Base-by-base conservation (phyloP, 1,139 yeast genomes). In the Magnusiomyces ingens region DNA sequence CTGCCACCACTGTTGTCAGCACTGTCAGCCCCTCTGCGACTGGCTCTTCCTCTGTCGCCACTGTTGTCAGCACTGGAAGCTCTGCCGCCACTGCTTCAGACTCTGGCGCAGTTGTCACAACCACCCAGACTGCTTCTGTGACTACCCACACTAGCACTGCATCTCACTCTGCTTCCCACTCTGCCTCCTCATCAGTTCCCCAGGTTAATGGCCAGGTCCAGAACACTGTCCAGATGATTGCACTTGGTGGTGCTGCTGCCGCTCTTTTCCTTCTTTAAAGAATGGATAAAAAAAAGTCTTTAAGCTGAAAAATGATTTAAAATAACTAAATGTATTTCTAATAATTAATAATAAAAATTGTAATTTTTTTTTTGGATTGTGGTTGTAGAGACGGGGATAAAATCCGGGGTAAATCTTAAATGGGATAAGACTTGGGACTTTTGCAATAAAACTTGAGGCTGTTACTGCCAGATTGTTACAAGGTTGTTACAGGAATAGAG, bases 171-270 rank as follows among this genome's bases (percentile, higher is more conserved):
- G 32, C 32, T 26, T 26, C 32, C 8, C 41, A 37, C 5, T 26
- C 32, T 26, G 32, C 32, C 8, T 26, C 32, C 8, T 26, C 32
- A 5, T 26, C 32, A 5, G 32, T 26, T 26, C 32, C 32, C 13
- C 15, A 45, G 40, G 38, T 35, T 29, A 45, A 35, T 19, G 48
- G 48, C 10, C 29, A 17, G 13, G 26, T n/a, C n/a, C 32, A 45
- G 40, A 45, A 32, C 41, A 17, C 38, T 13, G 41, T 45, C 26
- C 29, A 19, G 15, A 15, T 32, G 5, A 40, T 36, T 36, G 40
- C 36, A 8, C 41, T 21, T 35, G 48, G 41, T 45, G 48, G 29
- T n/a, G 48, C 40, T 35, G 48, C 41, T n/a, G 48, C 48, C 17
- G 48, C 48, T 10, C 41, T 45, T 22, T 22, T 45, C 11, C 36